Evolutionary conservation across 768 basidiomycete species (phyloP).

Genomic region (Russula sp.): DNA sequence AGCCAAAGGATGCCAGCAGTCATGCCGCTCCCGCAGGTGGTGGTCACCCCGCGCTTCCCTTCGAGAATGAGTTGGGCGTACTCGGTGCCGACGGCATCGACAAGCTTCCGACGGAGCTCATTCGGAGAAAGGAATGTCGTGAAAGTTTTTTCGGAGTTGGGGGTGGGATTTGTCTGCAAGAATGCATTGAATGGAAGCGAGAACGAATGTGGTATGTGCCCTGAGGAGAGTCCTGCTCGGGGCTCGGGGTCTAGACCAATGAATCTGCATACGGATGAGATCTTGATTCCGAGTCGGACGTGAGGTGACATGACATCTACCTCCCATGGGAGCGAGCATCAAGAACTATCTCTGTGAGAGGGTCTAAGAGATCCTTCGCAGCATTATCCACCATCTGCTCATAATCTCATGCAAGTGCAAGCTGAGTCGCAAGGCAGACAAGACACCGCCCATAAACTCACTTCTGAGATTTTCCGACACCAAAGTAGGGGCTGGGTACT

Average conservation of each 20-base stretch:
- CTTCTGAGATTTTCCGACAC: constrained; percentile 32
- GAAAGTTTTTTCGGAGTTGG: constrained; percentile 30
- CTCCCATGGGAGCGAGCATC: constrained; percentile 85
- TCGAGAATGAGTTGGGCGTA: constrained; percentile 50
- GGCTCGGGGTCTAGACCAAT: constrained; percentile 83
- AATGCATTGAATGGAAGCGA: constrained; percentile 81
- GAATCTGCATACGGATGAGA: constrained; percentile 44
- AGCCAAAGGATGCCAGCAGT: constrained; percentile 95
- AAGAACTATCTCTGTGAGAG: constrained; percentile 61
- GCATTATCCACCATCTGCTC: constrained; percentile 77
- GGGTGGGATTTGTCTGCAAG: constrained; percentile 40
- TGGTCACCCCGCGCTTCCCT: constrained; percentile 57
- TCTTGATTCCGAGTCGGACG: constrained; percentile 10
- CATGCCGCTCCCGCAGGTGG: constrained; percentile 96
- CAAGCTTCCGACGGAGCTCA: constrained; percentile 56
- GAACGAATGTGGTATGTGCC: constrained; percentile 85
- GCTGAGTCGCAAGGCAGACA: constrained; percentile 1
- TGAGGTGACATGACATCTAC: constrained; percentile 35
- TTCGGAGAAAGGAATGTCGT: constrained; percentile 48
- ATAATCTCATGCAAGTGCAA: constrained; percentile 48
- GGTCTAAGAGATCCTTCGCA: constrained; percentile 38
- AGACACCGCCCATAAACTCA: neutral
- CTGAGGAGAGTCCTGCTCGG: constrained; percentile 77
- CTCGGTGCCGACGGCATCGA: constrained; percentile 55
- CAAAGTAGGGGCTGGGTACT: constrained; percentile 51